Evolutionary conservation across 768 basidiomycete species (phyloP).

Genomic region (Rhodotorula toruloides): DNA sequence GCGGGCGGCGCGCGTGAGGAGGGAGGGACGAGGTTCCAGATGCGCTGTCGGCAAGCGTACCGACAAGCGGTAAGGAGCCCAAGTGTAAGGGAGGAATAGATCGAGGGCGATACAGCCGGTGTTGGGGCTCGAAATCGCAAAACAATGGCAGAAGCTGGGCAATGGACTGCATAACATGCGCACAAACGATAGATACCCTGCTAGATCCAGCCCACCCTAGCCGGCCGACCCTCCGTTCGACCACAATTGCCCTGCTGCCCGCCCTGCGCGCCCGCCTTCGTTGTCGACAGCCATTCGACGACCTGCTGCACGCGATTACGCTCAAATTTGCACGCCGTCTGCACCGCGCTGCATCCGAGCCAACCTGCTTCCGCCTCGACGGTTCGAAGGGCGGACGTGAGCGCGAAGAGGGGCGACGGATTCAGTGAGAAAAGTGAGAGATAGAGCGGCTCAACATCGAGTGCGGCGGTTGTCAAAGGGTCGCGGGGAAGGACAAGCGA

Average conservation of each 20-base stretch:
- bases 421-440: constrained; percentile 4
- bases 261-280: not conserved
- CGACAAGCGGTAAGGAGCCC: too few species aligned
- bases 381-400: not conserved
- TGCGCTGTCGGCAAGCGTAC: too few species aligned
- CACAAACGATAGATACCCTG: too few species aligned
- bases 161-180: too few species aligned
- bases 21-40: too few species aligned
- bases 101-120: too few species aligned
- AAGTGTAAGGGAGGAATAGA: too few species aligned
- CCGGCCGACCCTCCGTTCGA: constrained; percentile 1
- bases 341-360: not conserved
- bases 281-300: not conserved
- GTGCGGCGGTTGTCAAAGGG: not conserved
- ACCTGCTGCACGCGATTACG: not conserved
- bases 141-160: too few species aligned
- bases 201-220: constrained; percentile 23
- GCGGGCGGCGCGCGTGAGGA: too few species aligned
- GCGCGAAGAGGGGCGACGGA: not conserved
- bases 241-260: not conserved
- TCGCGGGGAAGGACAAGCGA: not conserved
- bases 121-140: too few species aligned
- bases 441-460: not conserved
- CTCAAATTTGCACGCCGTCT: constrained; percentile 4
- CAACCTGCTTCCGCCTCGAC: constrained; percentile 5